Evolutionary conservation across 1,284 basidiomycete species (phyloP).

Genomic region (Hortiboletus rubellus): DNA sequence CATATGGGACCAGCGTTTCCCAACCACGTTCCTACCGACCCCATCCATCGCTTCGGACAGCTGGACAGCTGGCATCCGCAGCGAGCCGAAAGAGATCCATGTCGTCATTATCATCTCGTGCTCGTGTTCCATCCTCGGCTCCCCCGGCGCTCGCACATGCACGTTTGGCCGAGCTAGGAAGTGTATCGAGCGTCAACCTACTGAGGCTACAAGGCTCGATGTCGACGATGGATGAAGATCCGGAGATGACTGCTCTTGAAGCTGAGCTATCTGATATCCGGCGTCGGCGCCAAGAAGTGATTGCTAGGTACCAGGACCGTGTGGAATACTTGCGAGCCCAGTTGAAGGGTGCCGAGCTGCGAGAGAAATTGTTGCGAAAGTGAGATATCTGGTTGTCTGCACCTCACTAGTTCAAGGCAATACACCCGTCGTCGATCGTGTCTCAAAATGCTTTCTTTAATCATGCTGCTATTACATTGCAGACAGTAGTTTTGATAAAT

Average conservation of each 20-base stretch:
- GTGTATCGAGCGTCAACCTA: constrained; percentile 49
- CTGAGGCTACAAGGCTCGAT: constrained; percentile 50
- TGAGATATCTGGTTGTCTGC: constrained; percentile 29
- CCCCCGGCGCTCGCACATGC: constrained; percentile 20
- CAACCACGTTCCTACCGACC: constrained; percentile 35
- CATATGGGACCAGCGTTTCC: constrained; percentile 35
- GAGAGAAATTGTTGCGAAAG: constrained; percentile 64
- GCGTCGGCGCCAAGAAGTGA: constrained; percentile 60
- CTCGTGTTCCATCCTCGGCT: constrained; percentile 22
- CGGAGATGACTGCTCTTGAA: constrained; percentile 35
- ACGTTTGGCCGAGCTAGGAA: constrained; percentile 37
- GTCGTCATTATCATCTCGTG: constrained; percentile 49
- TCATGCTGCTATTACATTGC: constrained; percentile 1
- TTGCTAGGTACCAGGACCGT: constrained; percentile 61
- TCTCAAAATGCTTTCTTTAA: constrained; percentile 17
- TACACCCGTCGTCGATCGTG: constrained; percentile 4
- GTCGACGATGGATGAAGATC: constrained; percentile 41
- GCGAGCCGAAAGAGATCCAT: constrained; percentile 49
- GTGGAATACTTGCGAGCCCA: constrained; percentile 69
- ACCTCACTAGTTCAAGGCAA: background rate
- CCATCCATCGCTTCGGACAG: constrained; percentile 28
- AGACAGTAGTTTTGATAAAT: background rate
- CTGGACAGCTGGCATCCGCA: constrained; percentile 14
- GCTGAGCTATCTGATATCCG: constrained; percentile 61
- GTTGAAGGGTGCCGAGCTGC: constrained; percentile 71